Conservation (phyloP, 140 eudicot genomes). For the Ambrosia hybrid region DNA sequence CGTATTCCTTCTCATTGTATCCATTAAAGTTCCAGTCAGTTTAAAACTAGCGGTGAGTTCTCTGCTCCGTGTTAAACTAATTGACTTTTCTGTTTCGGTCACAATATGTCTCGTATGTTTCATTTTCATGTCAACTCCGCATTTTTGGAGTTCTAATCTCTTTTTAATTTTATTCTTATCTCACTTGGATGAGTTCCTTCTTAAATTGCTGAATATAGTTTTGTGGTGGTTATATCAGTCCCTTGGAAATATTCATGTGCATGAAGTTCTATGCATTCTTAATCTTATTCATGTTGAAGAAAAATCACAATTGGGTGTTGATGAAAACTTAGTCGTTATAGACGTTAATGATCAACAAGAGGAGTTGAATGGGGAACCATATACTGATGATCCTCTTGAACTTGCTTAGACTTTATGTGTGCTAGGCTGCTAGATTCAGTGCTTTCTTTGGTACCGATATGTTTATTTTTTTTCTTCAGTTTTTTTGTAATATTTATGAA, state of each 20-base stretch:
- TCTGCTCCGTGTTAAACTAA: neutral
- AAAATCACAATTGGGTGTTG: neutral
- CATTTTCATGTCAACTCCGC: constrained; percentile 16
- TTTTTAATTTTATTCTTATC: too few relatives aligned
- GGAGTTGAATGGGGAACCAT: neutral
- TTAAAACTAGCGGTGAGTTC: neutral
- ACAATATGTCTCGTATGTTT: constrained; percentile 12
- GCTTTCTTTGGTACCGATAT: neutral
- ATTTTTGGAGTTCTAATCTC: too few relatives aligned
- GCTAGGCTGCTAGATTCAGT: neutral
- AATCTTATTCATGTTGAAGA: neutral
- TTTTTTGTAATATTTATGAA: neutral
- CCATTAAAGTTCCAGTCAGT: constrained; percentile 13
- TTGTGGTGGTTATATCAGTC: constrained; percentile 22
- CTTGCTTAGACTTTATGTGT: neutral
- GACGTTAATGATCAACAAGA: neutral
- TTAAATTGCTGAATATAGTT: neutral
- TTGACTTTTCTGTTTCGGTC: neutral
- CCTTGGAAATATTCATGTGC: neutral
- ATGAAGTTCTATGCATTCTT: constrained; percentile 10
- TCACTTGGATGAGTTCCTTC: neutral
- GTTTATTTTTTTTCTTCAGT: neutral
- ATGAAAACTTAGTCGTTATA: too few relatives aligned
- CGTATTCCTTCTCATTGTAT: constrained; percentile 20
- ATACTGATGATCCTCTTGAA: neutral